Base-by-base conservation (phyloP, 331 rosid species). In the Malus hybrid region DNA sequence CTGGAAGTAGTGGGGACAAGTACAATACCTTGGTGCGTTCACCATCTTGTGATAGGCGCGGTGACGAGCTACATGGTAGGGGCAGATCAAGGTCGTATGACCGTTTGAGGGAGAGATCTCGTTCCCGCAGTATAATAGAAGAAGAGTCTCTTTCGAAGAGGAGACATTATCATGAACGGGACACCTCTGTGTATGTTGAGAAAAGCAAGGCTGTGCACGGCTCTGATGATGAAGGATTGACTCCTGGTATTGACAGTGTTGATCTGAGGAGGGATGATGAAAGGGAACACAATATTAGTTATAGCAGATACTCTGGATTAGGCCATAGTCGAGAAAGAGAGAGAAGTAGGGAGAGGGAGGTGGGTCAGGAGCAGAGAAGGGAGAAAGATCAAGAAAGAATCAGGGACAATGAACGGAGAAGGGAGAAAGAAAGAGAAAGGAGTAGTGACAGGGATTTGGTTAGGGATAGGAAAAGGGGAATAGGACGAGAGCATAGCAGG, bases 1-100 rank as follows among this genome's bases (percentile, higher is more conserved):
- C 86, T 19, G 86, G 83, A 68, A 91, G 86, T 74, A 80, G 76
- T 22, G 88, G 84, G n/a, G 94, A 80, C 18, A 90, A 82, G 54
- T 20, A 54, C 54, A 71, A 72, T 81, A 67, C 74, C 24, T 69
- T 72, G 48, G 77, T 74, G 48, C 73, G 57, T 65, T 86, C 88
- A 65, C 86, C 88, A 69, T 85, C 83, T 63, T 83, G 36, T 27
- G 78, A 79, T 54, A 69, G 76, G 48, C 36, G 39, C 16, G 73
- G 44, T 60, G 79, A 71, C 2, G 71, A 46, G 28, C 19, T 46
- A 36, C 77, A 78, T 59, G 28, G 73, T 60, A 82, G 92, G 82
- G 84, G 98, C 73, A 87, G 80, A 78, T 89, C 99, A 39, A 85
- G 84, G 80, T 92, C 93, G 16, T 75, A 65, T 72, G 87, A 85